Percentiles rank a stretch among this genome's conserved stretches.
These are phyloP conservation scores for Termitomyces titanicus DNA, from an alignment of 768 basidiomycete species.

Conservation along the genomic window DNA sequence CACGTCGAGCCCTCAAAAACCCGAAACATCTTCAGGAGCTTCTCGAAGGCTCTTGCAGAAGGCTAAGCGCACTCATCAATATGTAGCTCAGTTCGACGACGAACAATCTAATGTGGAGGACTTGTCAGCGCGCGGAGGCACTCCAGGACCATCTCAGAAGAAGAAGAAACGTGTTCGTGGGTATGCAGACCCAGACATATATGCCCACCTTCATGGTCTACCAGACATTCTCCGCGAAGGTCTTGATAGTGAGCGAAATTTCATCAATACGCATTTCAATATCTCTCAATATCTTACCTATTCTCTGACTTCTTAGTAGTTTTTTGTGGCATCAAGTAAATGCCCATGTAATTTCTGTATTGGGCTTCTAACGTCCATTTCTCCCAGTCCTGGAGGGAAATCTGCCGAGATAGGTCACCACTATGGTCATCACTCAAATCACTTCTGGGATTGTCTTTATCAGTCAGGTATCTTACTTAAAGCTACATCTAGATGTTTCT, in stretches of 20 bases:
- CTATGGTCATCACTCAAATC: conserved; percentile 76
- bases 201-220: conserved; percentile 47
- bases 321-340: conserved; percentile 84
- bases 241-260: conserved; percentile 49
- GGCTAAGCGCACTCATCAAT: not conserved
- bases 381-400: conserved; percentile 56
- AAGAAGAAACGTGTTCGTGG: conserved; percentile 31
- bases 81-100: not conserved
- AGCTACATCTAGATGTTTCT: not conserved
- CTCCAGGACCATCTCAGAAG: conserved; percentile 13
- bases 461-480: conserved; percentile 43
- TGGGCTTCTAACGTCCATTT: not conserved
- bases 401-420: conserved; percentile 75
- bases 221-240: conserved; percentile 48
- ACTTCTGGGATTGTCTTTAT: conserved; percentile 76
- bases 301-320: conserved; percentile 48
- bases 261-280: not conserved
- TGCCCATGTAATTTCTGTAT: conserved; percentile 9
- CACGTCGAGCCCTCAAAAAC: not conserved
- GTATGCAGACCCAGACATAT: conserved; percentile 49
- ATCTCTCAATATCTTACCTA: not conserved
- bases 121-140: not conserved
- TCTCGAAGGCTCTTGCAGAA: not conserved
- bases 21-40: not conserved
- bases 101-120: not conserved